phyloP scores from a whole-genome alignment of 306 rosid genomes.

The Vigna unguiculata region DNA sequence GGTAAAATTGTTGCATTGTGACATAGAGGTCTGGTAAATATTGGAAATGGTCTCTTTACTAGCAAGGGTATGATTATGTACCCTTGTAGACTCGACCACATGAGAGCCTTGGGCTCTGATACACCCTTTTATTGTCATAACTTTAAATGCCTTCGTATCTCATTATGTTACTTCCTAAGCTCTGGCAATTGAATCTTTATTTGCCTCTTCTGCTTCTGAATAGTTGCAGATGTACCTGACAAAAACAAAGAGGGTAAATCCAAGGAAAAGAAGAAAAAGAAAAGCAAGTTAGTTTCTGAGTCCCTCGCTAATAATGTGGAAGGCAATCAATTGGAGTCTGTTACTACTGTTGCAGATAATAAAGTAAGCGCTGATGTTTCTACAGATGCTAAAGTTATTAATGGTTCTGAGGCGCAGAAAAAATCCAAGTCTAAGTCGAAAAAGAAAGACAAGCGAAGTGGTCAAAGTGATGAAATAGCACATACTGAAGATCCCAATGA shows the following conservation, averaged over 20 bases:
- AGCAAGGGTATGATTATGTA: neutral
- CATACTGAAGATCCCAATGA: slow-evolving; percentile 47
- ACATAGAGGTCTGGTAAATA: neutral
- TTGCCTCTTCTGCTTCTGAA: slow-evolving; percentile 14
- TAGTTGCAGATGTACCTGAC: slow-evolving; percentile 41
- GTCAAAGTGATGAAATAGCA: slow-evolving; percentile 50
- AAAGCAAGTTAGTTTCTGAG: slow-evolving; percentile 58
- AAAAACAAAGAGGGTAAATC: slow-evolving; percentile 43
- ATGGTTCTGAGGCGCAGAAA: slow-evolving; percentile 52
- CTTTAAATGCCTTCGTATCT: slow-evolving; percentile 18
- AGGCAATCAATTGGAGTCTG: slow-evolving; percentile 41
- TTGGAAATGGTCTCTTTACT: neutral
- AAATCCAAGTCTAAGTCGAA: slow-evolving; percentile 64
- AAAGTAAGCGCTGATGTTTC: slow-evolving; percentile 44
- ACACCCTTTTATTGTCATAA: neutral
- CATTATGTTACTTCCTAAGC: slow-evolving; percentile 16
- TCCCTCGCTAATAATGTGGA: slow-evolving; percentile 43
- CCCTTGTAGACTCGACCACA: neutral
- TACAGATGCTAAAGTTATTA: slow-evolving; percentile 46
- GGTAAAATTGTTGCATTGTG: neutral
- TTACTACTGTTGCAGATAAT: slow-evolving; percentile 39
- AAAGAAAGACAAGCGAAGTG: slow-evolving; percentile 54
- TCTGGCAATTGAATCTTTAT: slow-evolving; percentile 5
- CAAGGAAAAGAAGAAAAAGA: slow-evolving; percentile 67
- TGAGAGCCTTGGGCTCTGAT: neutral